These are phyloP conservation scores for Malassezia vespertilionis DNA, from an alignment of 1,284 basidiomycete genomes.

Conservation along the genomic window DNA sequence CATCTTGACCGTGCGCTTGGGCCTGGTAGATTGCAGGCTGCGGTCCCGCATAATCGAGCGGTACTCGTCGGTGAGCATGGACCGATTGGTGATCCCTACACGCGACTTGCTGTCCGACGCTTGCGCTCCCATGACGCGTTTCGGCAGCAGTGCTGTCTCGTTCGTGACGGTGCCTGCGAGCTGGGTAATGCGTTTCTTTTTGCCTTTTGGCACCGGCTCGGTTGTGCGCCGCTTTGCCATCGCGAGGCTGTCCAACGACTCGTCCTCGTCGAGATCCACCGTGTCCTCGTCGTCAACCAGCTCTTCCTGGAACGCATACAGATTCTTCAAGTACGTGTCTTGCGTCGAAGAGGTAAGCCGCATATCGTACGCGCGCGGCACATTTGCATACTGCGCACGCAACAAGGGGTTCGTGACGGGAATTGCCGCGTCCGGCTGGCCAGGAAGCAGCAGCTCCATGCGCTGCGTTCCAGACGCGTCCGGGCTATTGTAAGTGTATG, in stretches of 20 bases:
- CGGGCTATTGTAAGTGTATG: slow-evolving; percentile 16
- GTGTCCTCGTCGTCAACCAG: slow-evolving; percentile 19
- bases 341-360: slow-evolving; percentile 30
- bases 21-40: slow-evolving; percentile 48
- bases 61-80: slow-evolving; percentile 48
- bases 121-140: slow-evolving; percentile 3
- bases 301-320: slow-evolving; percentile 40
- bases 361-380: slow-evolving; percentile 37
- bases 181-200: slow-evolving; percentile 17
- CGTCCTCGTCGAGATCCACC: slow-evolving; percentile 14
- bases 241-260: slow-evolving; percentile 13
- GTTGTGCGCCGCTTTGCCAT: background rate
- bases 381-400: slow-evolving; percentile 19
- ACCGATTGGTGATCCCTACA: slow-evolving; percentile 29
- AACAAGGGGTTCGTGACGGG: slow-evolving; percentile 18
- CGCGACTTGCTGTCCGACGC: slow-evolving; percentile 17
- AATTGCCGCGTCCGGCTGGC: slow-evolving; percentile 24
- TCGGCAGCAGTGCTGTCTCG: slow-evolving; percentile 37
- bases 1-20: slow-evolving; percentile 49
- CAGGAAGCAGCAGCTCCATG: slow-evolving; percentile 41
- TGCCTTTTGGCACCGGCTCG: too few species aligned
- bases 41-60: slow-evolving; percentile 49
- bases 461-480: slow-evolving; percentile 36
- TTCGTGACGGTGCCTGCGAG: slow-evolving; percentile 38
- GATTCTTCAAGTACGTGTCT: slow-evolving; percentile 25